Conservation (phyloP, 176 grass and related monocot genomes). For the Aegilops tauschii region DNA sequence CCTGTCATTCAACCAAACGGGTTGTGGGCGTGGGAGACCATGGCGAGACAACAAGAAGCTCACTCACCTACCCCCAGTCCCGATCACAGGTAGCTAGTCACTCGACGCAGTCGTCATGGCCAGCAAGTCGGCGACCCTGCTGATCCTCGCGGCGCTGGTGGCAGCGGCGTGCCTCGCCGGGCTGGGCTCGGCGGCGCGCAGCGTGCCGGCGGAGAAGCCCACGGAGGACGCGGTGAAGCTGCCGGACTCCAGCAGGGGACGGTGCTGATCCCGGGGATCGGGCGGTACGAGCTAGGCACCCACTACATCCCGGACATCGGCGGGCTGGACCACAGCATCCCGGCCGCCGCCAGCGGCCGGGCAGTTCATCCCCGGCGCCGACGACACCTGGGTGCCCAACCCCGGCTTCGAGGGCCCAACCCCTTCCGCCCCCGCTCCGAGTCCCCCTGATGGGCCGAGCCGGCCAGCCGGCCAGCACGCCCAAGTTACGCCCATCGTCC, state of each 20-base stretch:
- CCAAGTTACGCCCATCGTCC: background rate
- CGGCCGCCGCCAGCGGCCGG: conserved; percentile 33
- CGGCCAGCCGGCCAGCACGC: background rate
- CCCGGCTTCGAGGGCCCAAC: conserved; percentile 80
- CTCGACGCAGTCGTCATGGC: background rate
- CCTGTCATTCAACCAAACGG: no score
- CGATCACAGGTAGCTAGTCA: background rate
- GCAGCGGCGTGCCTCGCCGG: conserved; percentile 34
- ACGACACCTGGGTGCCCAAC: conserved; percentile 86
- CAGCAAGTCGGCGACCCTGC: background rate
- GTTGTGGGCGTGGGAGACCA: no score
- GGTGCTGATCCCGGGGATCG: conserved; percentile 59
- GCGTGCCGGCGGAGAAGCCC: conserved; percentile 13
- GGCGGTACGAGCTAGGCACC: conserved; percentile 43
- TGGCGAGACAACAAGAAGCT: background rate
- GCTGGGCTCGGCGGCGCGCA: conserved; percentile 38
- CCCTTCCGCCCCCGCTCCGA: conserved; percentile 47
- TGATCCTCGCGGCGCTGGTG: conserved; percentile 31
- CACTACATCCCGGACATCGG: conserved; percentile 35
- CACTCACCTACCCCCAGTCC: background rate
- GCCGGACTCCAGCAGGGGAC: conserved; percentile 47
- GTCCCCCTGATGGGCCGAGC: conserved; percentile 20
- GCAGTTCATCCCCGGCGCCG: conserved; percentile 60
- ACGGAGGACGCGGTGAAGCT: conserved; percentile 14
- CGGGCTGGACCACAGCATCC: conserved; percentile 72